These are phyloP conservation scores for Cordyceps farinosa DNA, from an alignment of 2,329 filamentous ascomycete genomes.

Conservation along the genomic window DNA sequence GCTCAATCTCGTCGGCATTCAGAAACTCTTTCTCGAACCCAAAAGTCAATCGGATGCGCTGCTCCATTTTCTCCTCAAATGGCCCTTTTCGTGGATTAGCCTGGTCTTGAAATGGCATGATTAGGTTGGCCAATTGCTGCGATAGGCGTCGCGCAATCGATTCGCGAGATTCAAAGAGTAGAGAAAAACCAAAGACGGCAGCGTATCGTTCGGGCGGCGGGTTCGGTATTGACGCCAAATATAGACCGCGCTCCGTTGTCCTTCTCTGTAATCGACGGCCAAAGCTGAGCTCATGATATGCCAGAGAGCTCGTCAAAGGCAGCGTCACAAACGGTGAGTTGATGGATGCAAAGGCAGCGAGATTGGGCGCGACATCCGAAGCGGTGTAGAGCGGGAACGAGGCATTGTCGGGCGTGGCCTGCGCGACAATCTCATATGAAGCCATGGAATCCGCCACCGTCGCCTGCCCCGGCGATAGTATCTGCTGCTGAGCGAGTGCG, in stretches of 20 bases:
- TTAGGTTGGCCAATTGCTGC: conserved; percentile 30
- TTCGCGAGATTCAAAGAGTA: conserved; percentile 54
- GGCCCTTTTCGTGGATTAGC: background rate
- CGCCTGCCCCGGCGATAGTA: conserved; percentile 3
- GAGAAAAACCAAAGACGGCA: conserved; percentile 67
- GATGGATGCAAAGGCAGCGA: conserved; percentile 10
- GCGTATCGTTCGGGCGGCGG: conserved; percentile 47
- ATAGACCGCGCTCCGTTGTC: conserved; percentile 59
- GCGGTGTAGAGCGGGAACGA: conserved; percentile 45
- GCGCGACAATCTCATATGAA: conserved; percentile 48
- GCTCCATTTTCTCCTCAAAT: conserved; percentile 26
- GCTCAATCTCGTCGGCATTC: conserved; percentile 72
- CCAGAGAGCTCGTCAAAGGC: conserved; percentile 51
- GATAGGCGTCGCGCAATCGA: conserved; percentile 42
- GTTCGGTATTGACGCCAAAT: conserved; percentile 49
- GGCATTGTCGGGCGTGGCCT: conserved; percentile 50
- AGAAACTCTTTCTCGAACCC: conserved; percentile 74
- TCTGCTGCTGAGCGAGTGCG: background rate
- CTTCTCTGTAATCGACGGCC: conserved; percentile 66
- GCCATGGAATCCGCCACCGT: conserved; percentile 15
- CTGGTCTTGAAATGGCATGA: conserved; percentile 14
- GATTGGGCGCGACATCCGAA: conserved; percentile 21
- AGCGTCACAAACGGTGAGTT: conserved; percentile 31
- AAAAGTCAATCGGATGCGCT: conserved; percentile 49
- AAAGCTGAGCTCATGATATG: conserved; percentile 64